These are phyloP conservation scores for Trichosporon inkin DNA, from an alignment of 1,284 basidiomycete genomes.

Conservation along the genomic window DNA sequence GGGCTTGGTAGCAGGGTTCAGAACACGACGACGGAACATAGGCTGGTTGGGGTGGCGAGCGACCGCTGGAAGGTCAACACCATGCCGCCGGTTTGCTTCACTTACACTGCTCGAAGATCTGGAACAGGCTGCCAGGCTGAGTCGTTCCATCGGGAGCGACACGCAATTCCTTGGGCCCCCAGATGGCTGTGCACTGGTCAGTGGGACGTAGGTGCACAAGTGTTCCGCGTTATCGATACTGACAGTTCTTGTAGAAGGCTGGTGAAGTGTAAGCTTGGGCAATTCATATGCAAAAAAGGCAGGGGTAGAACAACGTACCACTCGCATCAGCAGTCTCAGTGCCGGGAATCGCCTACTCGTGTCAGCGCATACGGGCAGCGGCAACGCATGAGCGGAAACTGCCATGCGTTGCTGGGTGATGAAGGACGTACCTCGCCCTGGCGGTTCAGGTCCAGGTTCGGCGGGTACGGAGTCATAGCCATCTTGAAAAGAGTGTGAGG, in stretches of 20 bases:
- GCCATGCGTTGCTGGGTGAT: too few species aligned
- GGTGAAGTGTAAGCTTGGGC: neutral
- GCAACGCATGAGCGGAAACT: neutral
- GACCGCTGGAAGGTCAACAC: constrained; percentile 32
- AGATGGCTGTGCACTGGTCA: neutral
- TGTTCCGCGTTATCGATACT: neutral
- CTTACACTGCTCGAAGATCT: constrained; percentile 49
- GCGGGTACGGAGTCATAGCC: constrained; percentile 29
- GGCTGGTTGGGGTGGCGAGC: constrained; percentile 34
- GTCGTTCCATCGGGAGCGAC: constrained; percentile 8
- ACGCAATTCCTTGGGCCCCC: neutral
- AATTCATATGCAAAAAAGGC: too few species aligned
- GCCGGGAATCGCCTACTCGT: constrained; percentile 34
- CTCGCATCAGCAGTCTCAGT: constrained; percentile 31
- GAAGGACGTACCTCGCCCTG: constrained; percentile 37
- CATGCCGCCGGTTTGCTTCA: neutral
- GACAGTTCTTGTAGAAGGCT: constrained; percentile 1
- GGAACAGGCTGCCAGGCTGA: constrained; percentile 38
- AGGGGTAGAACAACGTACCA: constrained; percentile 22
- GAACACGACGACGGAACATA: constrained; percentile 38
- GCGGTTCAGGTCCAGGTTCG: constrained; percentile 28
- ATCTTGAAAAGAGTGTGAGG: constrained; percentile 19
- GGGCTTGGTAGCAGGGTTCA: constrained; percentile 29
- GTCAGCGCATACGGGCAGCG: neutral
- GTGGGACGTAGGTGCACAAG: neutral